phyloP scores from a whole-genome alignment of 179 eudicot genomes.

The Patellifolia procumbens region DNA sequence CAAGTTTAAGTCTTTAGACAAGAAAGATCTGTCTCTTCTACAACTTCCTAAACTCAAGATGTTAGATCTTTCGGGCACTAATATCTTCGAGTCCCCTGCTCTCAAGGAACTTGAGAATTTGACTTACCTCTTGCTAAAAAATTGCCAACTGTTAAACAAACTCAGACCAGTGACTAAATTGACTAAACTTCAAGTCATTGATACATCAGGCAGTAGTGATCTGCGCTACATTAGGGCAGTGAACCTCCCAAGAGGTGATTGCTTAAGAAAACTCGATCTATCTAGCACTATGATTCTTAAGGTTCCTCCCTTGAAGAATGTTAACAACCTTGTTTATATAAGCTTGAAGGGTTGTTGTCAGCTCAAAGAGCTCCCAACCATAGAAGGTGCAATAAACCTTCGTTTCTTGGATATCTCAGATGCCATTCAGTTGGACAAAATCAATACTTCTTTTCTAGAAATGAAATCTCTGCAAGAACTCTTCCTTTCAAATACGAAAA shows the following conservation, averaged over 20 bases:
- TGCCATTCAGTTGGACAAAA: not conserved
- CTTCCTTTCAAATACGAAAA: conserved; percentile 8
- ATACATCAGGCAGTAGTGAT: not conserved
- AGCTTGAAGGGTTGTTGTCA: not conserved
- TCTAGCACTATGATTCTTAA: not conserved
- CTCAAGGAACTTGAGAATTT: not conserved
- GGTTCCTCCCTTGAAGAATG: conserved; percentile 4
- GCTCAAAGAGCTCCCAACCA: conserved; percentile 5
- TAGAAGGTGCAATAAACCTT: not conserved
- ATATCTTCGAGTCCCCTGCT: not conserved
- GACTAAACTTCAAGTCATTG: conserved; percentile 2
- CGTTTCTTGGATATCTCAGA: conserved; percentile 6
- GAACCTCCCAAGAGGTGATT: conserved; percentile 3
- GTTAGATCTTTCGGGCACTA: conserved; percentile 8
- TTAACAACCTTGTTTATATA: not conserved
- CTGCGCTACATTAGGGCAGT: not conserved
- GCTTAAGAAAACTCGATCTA: conserved; percentile 21
- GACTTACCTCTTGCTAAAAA: not conserved
- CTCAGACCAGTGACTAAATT: not conserved
- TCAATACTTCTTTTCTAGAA: not conserved
- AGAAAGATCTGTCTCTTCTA: not conserved
- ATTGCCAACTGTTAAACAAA: not conserved
- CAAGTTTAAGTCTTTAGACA: not conserved
- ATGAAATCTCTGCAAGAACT: conserved; percentile 7
- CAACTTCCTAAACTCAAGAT: not conserved